phyloP scores from a whole-genome alignment of 2,329 filamentous ascomycete species.

The Claviceps sp. region DNA sequence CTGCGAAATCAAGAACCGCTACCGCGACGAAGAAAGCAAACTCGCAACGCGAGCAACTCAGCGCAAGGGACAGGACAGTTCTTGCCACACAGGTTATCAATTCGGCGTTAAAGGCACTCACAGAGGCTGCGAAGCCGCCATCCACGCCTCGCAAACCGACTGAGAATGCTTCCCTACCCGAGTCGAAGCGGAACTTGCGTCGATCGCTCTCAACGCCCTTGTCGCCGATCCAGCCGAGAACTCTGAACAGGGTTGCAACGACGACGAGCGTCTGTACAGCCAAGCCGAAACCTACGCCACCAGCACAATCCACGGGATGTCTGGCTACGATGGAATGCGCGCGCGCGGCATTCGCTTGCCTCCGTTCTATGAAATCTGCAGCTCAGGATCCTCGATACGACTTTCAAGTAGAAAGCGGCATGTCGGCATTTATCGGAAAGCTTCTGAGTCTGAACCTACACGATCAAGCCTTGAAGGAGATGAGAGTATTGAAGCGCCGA shows the following conservation, averaged over 20 bases:
- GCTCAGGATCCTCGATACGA: conserved; percentile 41
- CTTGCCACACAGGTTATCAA: conserved; percentile 66
- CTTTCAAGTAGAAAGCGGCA: conserved; percentile 59
- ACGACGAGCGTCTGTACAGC: conserved; percentile 30
- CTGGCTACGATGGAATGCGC: conserved; percentile 55
- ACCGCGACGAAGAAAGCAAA: conserved; percentile 8
- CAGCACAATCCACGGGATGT: conserved; percentile 28
- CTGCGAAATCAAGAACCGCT: conserved; percentile 14
- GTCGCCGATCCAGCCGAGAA: conserved; percentile 47
- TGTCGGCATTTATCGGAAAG: conserved; percentile 55
- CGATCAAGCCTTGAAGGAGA: conserved; percentile 54
- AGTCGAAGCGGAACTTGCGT: conserved; percentile 29
- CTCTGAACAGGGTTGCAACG: conserved; percentile 46
- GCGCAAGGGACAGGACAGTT: conserved; percentile 42
- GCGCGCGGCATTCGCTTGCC: conserved; percentile 49
- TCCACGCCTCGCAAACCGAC: conserved; percentile 20
- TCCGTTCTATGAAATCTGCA: conserved; percentile 44
- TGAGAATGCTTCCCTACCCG: conserved; percentile 20
- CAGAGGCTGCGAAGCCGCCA: conserved; percentile 46
- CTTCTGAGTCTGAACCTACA: conserved; percentile 51
- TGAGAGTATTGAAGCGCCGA: conserved; percentile 50
- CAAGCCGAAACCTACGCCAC: conserved; percentile 15
- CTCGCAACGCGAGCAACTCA: conserved; percentile 17
- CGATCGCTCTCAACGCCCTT: conserved; percentile 45
- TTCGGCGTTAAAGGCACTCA: conserved; percentile 51